Percentiles rank a stretch among this genome's conserved stretches.
phyloP scores from a whole-genome alignment of 2,329 filamentous ascomycete species.

The Rutstroemia sp. region DNA sequence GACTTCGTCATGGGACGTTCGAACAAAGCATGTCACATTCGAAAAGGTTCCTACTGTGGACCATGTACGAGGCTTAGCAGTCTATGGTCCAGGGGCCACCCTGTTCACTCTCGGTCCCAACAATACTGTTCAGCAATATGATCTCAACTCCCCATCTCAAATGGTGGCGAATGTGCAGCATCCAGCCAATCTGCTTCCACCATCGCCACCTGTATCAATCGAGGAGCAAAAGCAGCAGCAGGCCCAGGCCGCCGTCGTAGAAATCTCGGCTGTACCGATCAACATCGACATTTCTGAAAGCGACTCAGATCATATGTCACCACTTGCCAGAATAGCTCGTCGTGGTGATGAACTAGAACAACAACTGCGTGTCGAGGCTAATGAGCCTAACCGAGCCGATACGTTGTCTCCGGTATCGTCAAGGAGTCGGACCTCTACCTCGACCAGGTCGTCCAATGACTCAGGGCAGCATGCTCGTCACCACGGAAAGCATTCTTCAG shows the following conservation, averaged over 20 bases:
- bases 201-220: slow-evolving; percentile 74
- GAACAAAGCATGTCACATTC: slow-evolving; percentile 93
- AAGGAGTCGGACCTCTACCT: slow-evolving; percentile 31
- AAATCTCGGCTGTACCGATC: slow-evolving; percentile 44
- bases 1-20: slow-evolving; percentile 92
- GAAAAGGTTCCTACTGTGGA: slow-evolving; percentile 82
- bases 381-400: slow-evolving; percentile 24
- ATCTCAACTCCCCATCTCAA: slow-evolving; percentile 72
- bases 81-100: slow-evolving; percentile 83
- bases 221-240: slow-evolving; percentile 54
- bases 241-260: slow-evolving; percentile 14
- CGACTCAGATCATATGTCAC: slow-evolving; percentile 71
- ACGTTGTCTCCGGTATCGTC: slow-evolving; percentile 29
- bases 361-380: slow-evolving; percentile 13
- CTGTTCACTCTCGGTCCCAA: slow-evolving; percentile 87
- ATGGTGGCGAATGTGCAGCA: slow-evolving; percentile 87
- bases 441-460: slow-evolving; percentile 46
- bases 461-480: slow-evolving; percentile 38
- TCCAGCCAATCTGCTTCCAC: slow-evolving; percentile 67
- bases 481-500: slow-evolving; percentile 25
- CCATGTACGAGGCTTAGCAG: slow-evolving; percentile 71
- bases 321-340: slow-evolving; percentile 66
- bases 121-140: slow-evolving; percentile 89
- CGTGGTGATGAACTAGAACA: slow-evolving; percentile 46
- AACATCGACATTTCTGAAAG: slow-evolving; percentile 60